Conservation (phyloP, 345 rosid species). For the Acer campestre region DNA sequence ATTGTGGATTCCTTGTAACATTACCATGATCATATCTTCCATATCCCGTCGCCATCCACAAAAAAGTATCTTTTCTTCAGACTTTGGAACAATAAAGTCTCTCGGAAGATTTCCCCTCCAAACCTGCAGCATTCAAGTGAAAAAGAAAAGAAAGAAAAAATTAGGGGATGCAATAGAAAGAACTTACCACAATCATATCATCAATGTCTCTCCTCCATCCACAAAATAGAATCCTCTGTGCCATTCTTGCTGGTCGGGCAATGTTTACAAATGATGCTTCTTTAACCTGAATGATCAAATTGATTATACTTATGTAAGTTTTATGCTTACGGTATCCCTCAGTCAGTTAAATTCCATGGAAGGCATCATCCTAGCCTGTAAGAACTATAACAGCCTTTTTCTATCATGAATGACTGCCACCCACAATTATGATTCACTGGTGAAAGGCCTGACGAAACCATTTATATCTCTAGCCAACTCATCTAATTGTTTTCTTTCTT, state of each 20-base stretch:
- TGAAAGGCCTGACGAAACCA: slow-evolving; percentile 3
- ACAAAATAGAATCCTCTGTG: slow-evolving; percentile 86
- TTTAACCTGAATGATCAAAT: slow-evolving; percentile 73
- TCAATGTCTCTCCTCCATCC: slow-evolving; percentile 91
- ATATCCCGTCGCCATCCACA: slow-evolving; percentile 89
- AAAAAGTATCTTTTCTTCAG: slow-evolving; percentile 62
- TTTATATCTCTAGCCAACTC: slow-evolving; percentile 3
- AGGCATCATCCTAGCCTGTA: slow-evolving; percentile 33
- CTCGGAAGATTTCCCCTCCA: slow-evolving; percentile 64
- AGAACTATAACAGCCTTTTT: slow-evolving; percentile 18
- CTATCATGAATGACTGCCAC: slow-evolving; percentile 13
- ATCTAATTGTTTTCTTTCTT: slow-evolving; percentile 8
- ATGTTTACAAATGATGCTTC: slow-evolving; percentile 58
- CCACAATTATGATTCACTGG: not conserved
- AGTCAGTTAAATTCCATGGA: slow-evolving; percentile 33
- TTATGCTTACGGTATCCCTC: slow-evolving; percentile 29
- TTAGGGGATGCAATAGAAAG: slow-evolving; percentile 61
- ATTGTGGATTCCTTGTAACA: slow-evolving; percentile 33
- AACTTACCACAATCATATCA: slow-evolving; percentile 89
- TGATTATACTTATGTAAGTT: slow-evolving; percentile 46
- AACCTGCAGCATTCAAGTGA: slow-evolving; percentile 67
- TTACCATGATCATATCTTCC: slow-evolving; percentile 86
- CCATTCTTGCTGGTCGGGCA: slow-evolving; percentile 61
- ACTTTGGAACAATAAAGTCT: slow-evolving; percentile 56
- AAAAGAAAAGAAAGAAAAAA: slow-evolving; percentile 43